A percentile compares a stretch with the other conserved stretches of the same genome.
Conservation (phyloP, 2,329 filamentous ascomycete genomes). For the Venturia pyrina region DNA sequence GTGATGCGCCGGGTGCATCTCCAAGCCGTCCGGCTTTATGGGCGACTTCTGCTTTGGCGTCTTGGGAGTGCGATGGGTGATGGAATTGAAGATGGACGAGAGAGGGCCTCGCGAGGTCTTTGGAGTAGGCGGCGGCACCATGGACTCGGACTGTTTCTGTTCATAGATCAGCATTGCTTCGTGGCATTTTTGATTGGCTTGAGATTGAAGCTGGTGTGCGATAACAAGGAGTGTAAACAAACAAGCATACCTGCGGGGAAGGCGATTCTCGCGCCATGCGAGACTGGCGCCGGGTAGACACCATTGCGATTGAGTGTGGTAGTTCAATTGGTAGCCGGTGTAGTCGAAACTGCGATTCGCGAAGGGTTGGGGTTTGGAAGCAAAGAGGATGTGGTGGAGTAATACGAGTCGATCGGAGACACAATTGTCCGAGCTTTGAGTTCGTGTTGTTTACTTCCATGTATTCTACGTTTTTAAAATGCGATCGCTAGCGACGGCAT, state of each 20-base stretch:
- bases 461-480: neutral
- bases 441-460: slow-evolving; percentile 1
- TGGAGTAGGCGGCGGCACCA: neutral
- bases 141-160: neutral
- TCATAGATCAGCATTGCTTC: neutral
- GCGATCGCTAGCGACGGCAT: neutral
- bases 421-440: neutral
- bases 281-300: slow-evolving; percentile 10
- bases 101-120: neutral
- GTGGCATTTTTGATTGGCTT: slow-evolving; percentile 4
- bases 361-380: neutral
- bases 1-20: slow-evolving; percentile 86
- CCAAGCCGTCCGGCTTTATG: slow-evolving; percentile 60
- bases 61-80: slow-evolving; percentile 30
- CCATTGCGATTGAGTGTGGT: neutral
- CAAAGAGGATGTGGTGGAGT: neutral
- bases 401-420: neutral
- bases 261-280: neutral
- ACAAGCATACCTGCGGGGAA: neutral
- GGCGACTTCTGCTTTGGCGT: slow-evolving; percentile 56
- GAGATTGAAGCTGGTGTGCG: neutral
- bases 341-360: neutral
- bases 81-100: slow-evolving; percentile 14
- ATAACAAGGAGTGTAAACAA: neutral
- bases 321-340: neutral